A percentile compares a stretch with the other conserved stretches of the same genome.
Conservation (phyloP, 306 rosid species). For the Lotus japonicus region DNA sequence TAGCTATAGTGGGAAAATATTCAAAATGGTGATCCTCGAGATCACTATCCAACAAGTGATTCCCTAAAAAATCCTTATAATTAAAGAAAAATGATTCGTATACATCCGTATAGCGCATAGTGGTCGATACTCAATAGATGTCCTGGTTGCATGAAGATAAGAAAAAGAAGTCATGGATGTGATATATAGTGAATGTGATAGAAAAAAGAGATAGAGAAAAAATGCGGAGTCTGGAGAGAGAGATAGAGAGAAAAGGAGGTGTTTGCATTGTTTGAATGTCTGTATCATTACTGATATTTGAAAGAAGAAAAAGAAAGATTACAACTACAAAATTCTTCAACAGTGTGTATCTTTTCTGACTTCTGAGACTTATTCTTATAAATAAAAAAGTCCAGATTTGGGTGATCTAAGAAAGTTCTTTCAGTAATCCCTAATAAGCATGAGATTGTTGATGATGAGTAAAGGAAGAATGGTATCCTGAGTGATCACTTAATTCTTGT, state of each 20-base stretch:
- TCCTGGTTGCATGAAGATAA: too few relatives aligned
- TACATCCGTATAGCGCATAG: too few relatives aligned
- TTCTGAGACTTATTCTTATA: constrained; percentile 9
- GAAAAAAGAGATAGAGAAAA: too few relatives aligned
- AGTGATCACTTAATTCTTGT: constrained; percentile 8
- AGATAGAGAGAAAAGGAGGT: too few relatives aligned
- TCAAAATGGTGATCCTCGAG: constrained; percentile 32
- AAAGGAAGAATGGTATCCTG: not conserved
- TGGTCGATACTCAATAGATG: too few relatives aligned
- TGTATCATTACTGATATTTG: too few relatives aligned
- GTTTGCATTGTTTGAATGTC: too few relatives aligned
- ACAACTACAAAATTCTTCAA: constrained; percentile 13
- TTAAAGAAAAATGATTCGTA: not conserved
- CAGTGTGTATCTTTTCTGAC: constrained; percentile 28
- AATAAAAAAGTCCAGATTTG: constrained; percentile 23
- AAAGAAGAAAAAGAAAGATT: not conserved
- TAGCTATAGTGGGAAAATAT: constrained; percentile 2
- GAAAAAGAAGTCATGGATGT: too few relatives aligned
- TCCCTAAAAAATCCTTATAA: constrained; percentile 20
- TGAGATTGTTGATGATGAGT: constrained; percentile 6
- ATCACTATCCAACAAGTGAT: constrained; percentile 32
- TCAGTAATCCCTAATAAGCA: constrained; percentile 11
- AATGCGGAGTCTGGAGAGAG: too few relatives aligned
- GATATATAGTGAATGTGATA: too few relatives aligned
- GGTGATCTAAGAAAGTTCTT: constrained; percentile 19